phyloP scores from a whole-genome alignment of 352 stramenopile genomes.

The Phytopythium litorale region DNA sequence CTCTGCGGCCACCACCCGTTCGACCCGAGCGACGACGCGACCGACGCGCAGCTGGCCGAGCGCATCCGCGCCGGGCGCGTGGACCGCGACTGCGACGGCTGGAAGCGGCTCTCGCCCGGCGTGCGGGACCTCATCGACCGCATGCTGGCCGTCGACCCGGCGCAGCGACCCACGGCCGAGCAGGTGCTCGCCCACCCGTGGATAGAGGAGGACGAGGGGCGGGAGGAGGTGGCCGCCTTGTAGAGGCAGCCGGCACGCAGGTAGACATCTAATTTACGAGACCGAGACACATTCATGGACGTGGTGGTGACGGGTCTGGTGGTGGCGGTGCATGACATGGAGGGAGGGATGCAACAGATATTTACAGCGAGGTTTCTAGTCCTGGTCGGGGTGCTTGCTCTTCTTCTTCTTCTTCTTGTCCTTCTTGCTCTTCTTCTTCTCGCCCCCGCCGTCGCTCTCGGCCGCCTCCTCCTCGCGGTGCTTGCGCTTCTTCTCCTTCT shows the following conservation, averaged over 20 bases:
- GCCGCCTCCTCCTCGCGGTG: conserved; percentile 4
- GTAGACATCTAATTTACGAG: conserved; percentile 1
- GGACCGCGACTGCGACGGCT: conserved; percentile 23
- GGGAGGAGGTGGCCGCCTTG: neutral
- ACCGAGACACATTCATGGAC: too few species aligned
- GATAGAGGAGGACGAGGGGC: conserved; percentile 13
- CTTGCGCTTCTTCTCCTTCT: conserved; percentile 16
- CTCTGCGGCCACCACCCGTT: conserved; percentile 52
- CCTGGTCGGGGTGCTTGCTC: conserved; percentile 17
- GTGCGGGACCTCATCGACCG: conserved; percentile 36
- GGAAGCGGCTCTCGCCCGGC: conserved; percentile 34
- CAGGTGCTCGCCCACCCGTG: conserved; percentile 56
- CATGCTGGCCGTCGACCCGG: conserved; percentile 41
- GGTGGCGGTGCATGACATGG: neutral
- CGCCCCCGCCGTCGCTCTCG: neutral
- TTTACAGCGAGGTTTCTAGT: conserved; percentile 4
- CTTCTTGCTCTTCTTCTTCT: conserved; percentile 13
- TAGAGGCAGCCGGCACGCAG: neutral
- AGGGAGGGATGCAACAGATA: neutral
- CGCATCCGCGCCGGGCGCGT: conserved; percentile 39
- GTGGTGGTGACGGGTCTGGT: too few species aligned
- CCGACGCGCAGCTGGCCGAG: conserved; percentile 31
- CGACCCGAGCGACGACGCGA: conserved; percentile 45
- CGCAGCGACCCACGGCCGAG: conserved; percentile 33
- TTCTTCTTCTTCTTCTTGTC: conserved; percentile 24